These are phyloP conservation scores for Tylopilus intermedius DNA, from an alignment of 768 basidiomycete species.

Conservation along the genomic window DNA sequence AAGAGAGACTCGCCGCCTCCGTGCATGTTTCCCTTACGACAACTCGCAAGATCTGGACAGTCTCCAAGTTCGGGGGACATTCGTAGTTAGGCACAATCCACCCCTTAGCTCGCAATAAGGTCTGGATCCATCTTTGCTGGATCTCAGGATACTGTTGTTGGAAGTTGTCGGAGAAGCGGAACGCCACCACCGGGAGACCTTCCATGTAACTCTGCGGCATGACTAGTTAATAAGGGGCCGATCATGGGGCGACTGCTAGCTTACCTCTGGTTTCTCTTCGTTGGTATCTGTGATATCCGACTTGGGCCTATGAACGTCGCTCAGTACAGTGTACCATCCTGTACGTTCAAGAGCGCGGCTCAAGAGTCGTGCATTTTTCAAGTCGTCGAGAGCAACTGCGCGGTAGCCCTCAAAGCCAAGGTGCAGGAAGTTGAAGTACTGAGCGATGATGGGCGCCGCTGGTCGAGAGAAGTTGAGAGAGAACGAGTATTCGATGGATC, in stretches of 20 bases:
- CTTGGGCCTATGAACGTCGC: conserved; percentile 49
- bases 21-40: conserved; percentile 55
- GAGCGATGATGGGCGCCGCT: conserved; percentile 55
- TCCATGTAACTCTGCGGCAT: conserved; percentile 39
- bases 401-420: conserved; percentile 55
- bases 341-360: conserved; percentile 58
- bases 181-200: conserved; percentile 50
- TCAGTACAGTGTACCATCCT: conserved; percentile 48
- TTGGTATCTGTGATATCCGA: conserved; percentile 37
- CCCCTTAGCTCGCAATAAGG: conserved; percentile 41
- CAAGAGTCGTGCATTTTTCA: conserved; percentile 61
- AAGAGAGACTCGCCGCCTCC: conserved; percentile 39
- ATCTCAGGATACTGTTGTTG: conserved; percentile 48
- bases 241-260: conserved; percentile 1
- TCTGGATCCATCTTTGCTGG: conserved; percentile 56
- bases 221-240: not conserved
- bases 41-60: conserved; percentile 56
- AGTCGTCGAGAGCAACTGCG: conserved; percentile 40
- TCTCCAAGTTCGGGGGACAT: conserved; percentile 47
- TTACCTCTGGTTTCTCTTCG: conserved; percentile 56
- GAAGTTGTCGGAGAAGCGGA: conserved; percentile 53
- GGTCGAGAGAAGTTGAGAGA: conserved; percentile 60
- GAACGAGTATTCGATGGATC: conserved; percentile 69
- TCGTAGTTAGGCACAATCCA: conserved; percentile 63
- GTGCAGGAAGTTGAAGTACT: conserved; percentile 62